Base-by-base conservation (phyloP, 2,329 filamentous ascomycete genomes). In the Ceratocystis papillata region DNA sequence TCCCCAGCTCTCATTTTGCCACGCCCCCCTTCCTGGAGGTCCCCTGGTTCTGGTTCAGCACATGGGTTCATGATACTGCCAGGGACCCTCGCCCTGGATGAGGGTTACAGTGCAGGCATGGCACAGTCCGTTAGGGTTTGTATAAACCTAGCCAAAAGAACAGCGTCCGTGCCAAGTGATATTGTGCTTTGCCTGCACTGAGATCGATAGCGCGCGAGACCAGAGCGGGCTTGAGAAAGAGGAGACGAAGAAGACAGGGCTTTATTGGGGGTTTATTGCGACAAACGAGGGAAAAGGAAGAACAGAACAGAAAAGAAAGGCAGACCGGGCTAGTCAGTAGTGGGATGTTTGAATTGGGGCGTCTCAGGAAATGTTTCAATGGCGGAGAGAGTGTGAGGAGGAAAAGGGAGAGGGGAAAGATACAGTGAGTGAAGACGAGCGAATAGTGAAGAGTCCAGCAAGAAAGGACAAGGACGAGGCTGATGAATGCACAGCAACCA, bases 291-390 rank as follows among this genome's bases (percentile, higher is more conserved):
- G 37, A 12, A 41, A 41, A 3, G 37, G 37, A 41, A 41, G 10
- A 41, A 5, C 20, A 22, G n/a, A 20, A 22, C 25, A 22, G 17
- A 6, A n/a, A 6, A n/a, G 44, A 22, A n/a, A 22, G 5, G 46
- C 6, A n/a, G 5, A 1, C n/a, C 17, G 45, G 45, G 50, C 10
- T 55, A 22, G 50, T 10, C 22, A 12, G n/a, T 55, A 12, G n/a
- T 55, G n/a, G 20, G 4, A 22, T 55, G 50, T 17, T 22, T 20
- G 46, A n/a, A n/a, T 50, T n/a, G 6, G 17, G 6, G 17, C 22
- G 50, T 57, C 53, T 57, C 53, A 33, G 53, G 12, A 57, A 57
- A 57, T 57, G 53, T 57, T 57, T 57, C 53, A 57, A 33, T 7
- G 53, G 6, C 7, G 12, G 20, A 22, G 50, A 57, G 53, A 57